phyloP scores from a whole-genome alignment of 164 flowering plant genomes.

The Platanus orientalis region DNA sequence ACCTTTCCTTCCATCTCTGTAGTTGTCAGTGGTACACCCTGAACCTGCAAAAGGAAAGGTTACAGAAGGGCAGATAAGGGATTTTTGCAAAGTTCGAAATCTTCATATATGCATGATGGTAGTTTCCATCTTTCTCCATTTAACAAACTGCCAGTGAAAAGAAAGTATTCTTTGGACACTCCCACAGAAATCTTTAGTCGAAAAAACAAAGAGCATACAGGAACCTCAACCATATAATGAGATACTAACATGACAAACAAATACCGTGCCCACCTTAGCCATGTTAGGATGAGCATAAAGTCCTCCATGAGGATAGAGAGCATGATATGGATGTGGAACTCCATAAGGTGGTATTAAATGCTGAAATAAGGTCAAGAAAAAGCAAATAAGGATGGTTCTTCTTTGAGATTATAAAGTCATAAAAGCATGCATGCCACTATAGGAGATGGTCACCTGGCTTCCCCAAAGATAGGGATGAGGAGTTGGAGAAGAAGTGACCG shows the following conservation, averaged over 20 bases:
- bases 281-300: slow-evolving; percentile 79
- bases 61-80: neutral
- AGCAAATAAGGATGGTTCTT: neutral
- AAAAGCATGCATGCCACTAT: neutral
- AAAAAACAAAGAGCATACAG: no score
- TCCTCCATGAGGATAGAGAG: slow-evolving; percentile 80
- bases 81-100: neutral
- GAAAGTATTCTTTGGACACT: neutral
- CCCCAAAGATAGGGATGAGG: slow-evolving; percentile 90
- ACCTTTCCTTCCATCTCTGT: slow-evolving; percentile 55
- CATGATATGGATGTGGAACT: slow-evolving; percentile 76
- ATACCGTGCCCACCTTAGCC: slow-evolving; percentile 42
- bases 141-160: neutral
- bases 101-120: neutral
- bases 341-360: slow-evolving; percentile 72
- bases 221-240: neutral
- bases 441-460: slow-evolving; percentile 51
- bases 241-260: neutral
- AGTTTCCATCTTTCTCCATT: neutral
- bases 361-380: slow-evolving; percentile 34
- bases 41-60: slow-evolving; percentile 32
- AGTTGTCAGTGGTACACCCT: slow-evolving; percentile 32
- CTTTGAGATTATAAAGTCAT: neutral
- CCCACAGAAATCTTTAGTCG: no score
- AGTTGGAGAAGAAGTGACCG: slow-evolving; percentile 65